These are phyloP conservation scores for Cicer cuneatum DNA, from an alignment of 306 rosid species.

Conservation along the genomic window DNA sequence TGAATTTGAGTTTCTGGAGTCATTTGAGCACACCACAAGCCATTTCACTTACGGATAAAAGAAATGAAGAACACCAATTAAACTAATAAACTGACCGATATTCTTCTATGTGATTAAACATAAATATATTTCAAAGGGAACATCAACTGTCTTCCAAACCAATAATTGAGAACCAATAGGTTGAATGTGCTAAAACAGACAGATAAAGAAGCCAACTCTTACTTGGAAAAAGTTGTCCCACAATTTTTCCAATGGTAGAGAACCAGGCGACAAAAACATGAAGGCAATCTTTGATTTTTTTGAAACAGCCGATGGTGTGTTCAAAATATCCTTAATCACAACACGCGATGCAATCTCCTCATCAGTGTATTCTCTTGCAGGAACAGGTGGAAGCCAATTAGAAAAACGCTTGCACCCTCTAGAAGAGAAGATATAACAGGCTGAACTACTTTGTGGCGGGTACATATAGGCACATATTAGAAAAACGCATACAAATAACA, in stretches of 20 bases:
- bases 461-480: constrained; percentile 84
- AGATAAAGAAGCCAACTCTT: constrained; percentile 52
- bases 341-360: constrained; percentile 82
- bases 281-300: constrained; percentile 83
- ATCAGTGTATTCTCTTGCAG: constrained; percentile 76
- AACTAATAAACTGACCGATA: background rate
- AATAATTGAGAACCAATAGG: constrained; percentile 14
- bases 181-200: constrained; percentile 1
- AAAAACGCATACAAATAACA: constrained; percentile 78
- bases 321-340: constrained; percentile 81
- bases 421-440: constrained; percentile 88
- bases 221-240: constrained; percentile 96
- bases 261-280: constrained; percentile 89
- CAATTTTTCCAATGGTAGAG: constrained; percentile 87
- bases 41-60: constrained; percentile 5
- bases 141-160: background rate
- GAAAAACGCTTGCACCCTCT: constrained; percentile 70
- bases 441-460: constrained; percentile 68
- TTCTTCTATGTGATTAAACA: constrained; percentile 32
- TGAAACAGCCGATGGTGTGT: constrained; percentile 49
- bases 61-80: constrained; percentile 27
- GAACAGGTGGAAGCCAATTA: constrained; percentile 91
- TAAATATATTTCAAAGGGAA: constrained; percentile 27
- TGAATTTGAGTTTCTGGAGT: constrained; percentile 8
- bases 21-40: background rate